Evolutionary conservation across 108 stramenopile species (phyloP), one percentile per base, ranked within the genome.

Genomic region (Nitzschia putrida): DNA sequence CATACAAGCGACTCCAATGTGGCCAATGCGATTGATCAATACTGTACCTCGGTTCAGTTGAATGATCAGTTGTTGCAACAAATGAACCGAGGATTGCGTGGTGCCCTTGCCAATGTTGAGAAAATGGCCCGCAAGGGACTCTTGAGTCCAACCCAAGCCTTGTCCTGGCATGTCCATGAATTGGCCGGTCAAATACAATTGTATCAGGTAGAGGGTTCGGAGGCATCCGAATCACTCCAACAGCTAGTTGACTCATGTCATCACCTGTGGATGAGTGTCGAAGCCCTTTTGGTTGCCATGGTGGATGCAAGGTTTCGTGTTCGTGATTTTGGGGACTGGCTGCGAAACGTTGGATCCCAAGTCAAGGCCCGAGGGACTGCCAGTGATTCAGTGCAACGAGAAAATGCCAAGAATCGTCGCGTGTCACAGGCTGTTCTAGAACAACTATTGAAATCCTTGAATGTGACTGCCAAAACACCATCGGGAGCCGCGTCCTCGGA

Each of bases 21-120:
- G 11, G 75, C 86, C 55, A 89, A 89, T 71, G 93, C 93, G 21
- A 78, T 94, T 57, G 93, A 91, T 68, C 90, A 91, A 68, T 94
- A 91, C 66, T 94, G 91, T 54, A 90, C 88, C 14, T 64, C 83
- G 26, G 73, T 88, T 0, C 85, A 85, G 65, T 83, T 91, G 86
- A 87, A 93, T 64, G 92, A 93, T 79, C 87, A 87, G 49, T 73
- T 91, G 7, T 50, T 94, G 21, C 73, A 80, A 52, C 66, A 85
- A 22, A 81, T 91, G 74, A 77, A 81, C 53, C 61, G 66, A 44
- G 61, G 80, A 20, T 65, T 91, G 11, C 78, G 83, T 40, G 80
- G 83, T 0, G 80, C 78, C 2, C 55, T 87, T 50, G 86, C 77
- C 25, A 87, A 85, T 65, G 88, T 89, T 3, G 93, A 94, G 73